Evolutionary conservation across 2,329 filamentous ascomycete genomes (phyloP), one percentile per base, ranked within the genome.

Genomic region (Aspergillus alliaceus): DNA sequence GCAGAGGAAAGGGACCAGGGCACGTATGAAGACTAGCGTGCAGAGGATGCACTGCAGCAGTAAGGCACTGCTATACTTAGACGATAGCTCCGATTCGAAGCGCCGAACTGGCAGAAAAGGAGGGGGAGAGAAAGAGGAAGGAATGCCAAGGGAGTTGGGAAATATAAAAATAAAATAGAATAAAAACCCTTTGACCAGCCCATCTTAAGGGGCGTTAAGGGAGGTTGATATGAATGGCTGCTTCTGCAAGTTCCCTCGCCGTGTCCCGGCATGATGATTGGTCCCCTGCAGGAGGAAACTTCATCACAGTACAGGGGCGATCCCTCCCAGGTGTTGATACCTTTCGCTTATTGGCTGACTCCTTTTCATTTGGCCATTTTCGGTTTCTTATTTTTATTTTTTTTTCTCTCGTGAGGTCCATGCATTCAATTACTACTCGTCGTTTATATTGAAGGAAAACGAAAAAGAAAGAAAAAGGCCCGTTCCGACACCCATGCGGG

Each of bases 1-100:
- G 29, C 44, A 48, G 44, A 32, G 27, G 37, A n/a, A n/a, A n/a
- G n/a, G n/a, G n/a, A n/a, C n/a, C n/a, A n/a, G n/a, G n/a, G 52
- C 20, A 40, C 37, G 27, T 34, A 42, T 37, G 53, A 27, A 55
- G 51, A 48, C 31, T 57, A 65, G 61, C 48, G 57, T 64, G 61
- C 61, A 66, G 63, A 63, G 56, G 56, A 53, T 61, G 51, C 56
- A 61, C n/a, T n/a, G 63, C 59, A 64, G 51, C 53, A 60, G 56
- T 20, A 20, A 5, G 4, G 31, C 11, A 40, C 12, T 48, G 18
- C 44, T 48, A 48, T 48, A 48, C 44, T 48, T 48, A 48, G 44
- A 32, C 27, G 42, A 61, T 53, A 42, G 54, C 57, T 34, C 54
- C 44, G 57, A 61, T 42, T 48, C 51, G 61, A 66, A 64, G 64